phyloP scores from a whole-genome alignment of 495 filamentous ascomycete species.

The Neohortaea acidophila region DNA sequence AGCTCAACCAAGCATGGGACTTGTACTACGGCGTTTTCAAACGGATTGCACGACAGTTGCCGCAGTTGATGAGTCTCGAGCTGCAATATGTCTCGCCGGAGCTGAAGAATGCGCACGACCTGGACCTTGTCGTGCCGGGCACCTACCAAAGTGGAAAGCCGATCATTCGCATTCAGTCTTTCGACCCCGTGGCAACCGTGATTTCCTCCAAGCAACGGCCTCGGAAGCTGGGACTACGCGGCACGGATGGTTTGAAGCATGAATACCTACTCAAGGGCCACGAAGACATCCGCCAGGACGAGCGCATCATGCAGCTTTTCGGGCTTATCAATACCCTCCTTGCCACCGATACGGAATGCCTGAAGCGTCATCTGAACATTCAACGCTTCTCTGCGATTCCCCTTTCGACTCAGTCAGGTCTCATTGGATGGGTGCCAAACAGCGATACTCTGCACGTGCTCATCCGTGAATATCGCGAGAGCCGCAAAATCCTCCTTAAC shows the following conservation, averaged over 20 bases:
- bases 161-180: constrained; percentile 70
- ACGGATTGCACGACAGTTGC: constrained; percentile 84
- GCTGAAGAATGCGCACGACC: constrained; percentile 61
- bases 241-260: constrained; percentile 74
- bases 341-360: constrained; percentile 80
- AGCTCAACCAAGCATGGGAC: constrained; percentile 96
- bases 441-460: constrained; percentile 91
- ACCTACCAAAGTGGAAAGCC: constrained; percentile 83
- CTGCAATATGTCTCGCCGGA: constrained; percentile 92
- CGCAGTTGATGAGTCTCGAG: constrained; percentile 81
- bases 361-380: constrained; percentile 91
- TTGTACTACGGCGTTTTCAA: constrained; percentile 96
- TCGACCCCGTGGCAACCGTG: constrained; percentile 76
- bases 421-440: constrained; percentile 95
- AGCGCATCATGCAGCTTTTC: constrained; percentile 98
- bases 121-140: constrained; percentile 84
- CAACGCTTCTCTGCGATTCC: constrained; percentile 90
- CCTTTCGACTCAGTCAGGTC: constrained; percentile 85
- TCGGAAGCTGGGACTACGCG: constrained; percentile 71
- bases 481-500: constrained; percentile 89
- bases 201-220: constrained; percentile 95
- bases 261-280: constrained; percentile 87
- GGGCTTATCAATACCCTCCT: constrained; percentile 90
- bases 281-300: constrained; percentile 96
- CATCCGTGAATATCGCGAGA: constrained; percentile 94